phyloP scores from a whole-genome alignment of 768 basidiomycete genomes.

The Omphalotus guepiniiformis region DNA sequence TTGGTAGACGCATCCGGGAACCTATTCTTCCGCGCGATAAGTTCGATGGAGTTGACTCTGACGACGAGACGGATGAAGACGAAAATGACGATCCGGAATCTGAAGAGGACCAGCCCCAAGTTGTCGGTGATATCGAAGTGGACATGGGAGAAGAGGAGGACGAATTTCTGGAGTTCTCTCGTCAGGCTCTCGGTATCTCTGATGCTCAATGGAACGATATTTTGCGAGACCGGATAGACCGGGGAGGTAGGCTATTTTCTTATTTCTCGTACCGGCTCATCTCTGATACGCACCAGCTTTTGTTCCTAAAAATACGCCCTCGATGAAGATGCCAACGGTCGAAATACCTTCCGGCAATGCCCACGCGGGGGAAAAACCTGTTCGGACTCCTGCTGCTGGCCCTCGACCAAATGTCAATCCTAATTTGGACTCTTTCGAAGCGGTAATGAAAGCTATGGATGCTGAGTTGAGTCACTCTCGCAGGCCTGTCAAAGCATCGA shows the following conservation, averaged over 20 bases:
- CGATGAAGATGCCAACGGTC: not conserved
- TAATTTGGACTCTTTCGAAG: slow-evolving; percentile 87
- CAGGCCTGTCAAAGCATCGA: slow-evolving; percentile 11
- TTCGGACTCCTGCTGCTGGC: not conserved
- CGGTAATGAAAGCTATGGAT: slow-evolving; percentile 96
- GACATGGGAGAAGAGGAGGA: slow-evolving; percentile 93
- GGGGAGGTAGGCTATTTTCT: slow-evolving; percentile 65
- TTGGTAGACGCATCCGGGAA: slow-evolving; percentile 52
- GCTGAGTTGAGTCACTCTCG: slow-evolving; percentile 46
- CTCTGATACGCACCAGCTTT: slow-evolving; percentile 40
- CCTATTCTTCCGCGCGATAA: slow-evolving; percentile 79
- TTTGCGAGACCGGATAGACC: slow-evolving; percentile 63
- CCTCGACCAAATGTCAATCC: slow-evolving; percentile 47
- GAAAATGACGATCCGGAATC: slow-evolving; percentile 51
- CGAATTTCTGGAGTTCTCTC: slow-evolving; percentile 93
- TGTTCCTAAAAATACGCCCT: slow-evolving; percentile 33
- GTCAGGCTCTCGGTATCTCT: slow-evolving; percentile 84
- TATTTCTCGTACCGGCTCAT: not conserved
- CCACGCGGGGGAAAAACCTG: too few relatives aligned
- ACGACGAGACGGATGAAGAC: slow-evolving; percentile 78
- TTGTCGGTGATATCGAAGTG: slow-evolving; percentile 80
- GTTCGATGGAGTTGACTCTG: slow-evolving; percentile 92
- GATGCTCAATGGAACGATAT: slow-evolving; percentile 92
- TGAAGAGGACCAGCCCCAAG: slow-evolving; percentile 79
- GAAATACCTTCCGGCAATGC: not conserved